Base-by-base conservation (phyloP, 2,329 filamentous ascomycete species). In the Alternaria solani region DNA sequence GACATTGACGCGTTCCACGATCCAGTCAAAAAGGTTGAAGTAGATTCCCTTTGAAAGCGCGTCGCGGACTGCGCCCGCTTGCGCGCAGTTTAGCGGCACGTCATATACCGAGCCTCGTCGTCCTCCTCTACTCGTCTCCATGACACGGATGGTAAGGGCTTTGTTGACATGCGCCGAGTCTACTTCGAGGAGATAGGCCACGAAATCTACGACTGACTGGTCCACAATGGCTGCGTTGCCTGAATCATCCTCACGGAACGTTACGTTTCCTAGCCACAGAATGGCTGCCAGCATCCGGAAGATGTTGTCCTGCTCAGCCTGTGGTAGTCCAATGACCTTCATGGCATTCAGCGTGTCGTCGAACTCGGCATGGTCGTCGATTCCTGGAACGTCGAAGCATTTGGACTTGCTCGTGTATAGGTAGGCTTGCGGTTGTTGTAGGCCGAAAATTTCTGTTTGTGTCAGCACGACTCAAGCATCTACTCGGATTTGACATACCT, bases 21-120 rank as follows among this genome's bases (percentile, higher is more conserved):
- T 98, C 95, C 95, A 99, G 80, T 99, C 94, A 72, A 99, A 99
- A 55, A 99, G 86, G 76, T 97, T 97, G 84, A 91, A 91, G 81
- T 99, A 99, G 59, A 99, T 93, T n/a, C 90, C 94, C 84, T 95
- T 98, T 62, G 94, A 88, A 51, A 99, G 82, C 11, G 94, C 95
- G 81, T 99, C 95, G 67, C 94, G 88, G 7, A 96, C 96, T 30
- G 95, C 88, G 39, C 84, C 85, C 26, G 95, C 95, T 79, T 98
- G 95, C 1, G 93, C 87, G 2, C 89, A 88, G 79, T 99, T 98
- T 65, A 96, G 85, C 0, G 94, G 94, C 4, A 89, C 88, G 65
- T 91, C 88, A 69, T 91, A 91, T 2, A 90, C 81, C 2, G 88
- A 90, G 4, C 88, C 88, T 80, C 88, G 81, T 57, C 88, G 83